Evolutionary conservation across 768 basidiomycete species (phyloP).

Genomic region (Kwoniella europaea): DNA sequence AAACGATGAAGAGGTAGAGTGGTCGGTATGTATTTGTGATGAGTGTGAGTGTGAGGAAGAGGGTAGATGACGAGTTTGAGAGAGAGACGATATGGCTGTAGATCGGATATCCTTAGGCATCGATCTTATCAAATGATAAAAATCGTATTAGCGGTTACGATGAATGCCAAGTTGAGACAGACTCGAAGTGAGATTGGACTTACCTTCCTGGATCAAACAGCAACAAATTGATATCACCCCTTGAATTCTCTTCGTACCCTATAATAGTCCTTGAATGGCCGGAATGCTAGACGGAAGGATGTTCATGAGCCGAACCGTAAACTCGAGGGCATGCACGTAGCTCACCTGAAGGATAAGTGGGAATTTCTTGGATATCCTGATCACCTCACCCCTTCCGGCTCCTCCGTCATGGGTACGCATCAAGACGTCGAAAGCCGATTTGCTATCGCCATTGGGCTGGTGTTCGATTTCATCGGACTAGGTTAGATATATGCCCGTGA

Average conservation of each 20-base stretch:
- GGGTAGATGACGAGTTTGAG: neutral
- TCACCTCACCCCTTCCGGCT: conserved; percentile 58
- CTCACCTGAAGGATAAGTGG: conserved; percentile 71
- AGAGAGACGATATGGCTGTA: conserved; percentile 21
- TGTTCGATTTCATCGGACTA: conserved; percentile 34
- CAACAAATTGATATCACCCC: conserved; percentile 69
- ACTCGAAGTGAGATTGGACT: no score
- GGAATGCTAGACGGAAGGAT: conserved; percentile 65
- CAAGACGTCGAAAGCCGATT: conserved; percentile 65
- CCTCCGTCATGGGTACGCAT: conserved; percentile 57
- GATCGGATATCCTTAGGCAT: conserved; percentile 30
- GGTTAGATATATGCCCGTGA: neutral
- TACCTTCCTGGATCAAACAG: conserved; percentile 74
- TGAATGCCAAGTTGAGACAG: no score
- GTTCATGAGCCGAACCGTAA: neutral
- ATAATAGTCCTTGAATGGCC: conserved; percentile 88
- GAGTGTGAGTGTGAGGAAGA: neutral
- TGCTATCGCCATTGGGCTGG: conserved; percentile 26
- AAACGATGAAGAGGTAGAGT: neutral
- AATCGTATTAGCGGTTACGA: no score
- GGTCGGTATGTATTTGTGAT: neutral
- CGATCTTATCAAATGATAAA: conserved; percentile 14
- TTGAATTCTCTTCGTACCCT: conserved; percentile 74
- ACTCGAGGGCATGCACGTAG: neutral
- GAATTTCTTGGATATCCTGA: conserved; percentile 69